These are phyloP conservation scores for Stephanodiscus minutulus DNA, from an alignment of 108 stramenopile genomes.

Conservation along the genomic window DNA sequence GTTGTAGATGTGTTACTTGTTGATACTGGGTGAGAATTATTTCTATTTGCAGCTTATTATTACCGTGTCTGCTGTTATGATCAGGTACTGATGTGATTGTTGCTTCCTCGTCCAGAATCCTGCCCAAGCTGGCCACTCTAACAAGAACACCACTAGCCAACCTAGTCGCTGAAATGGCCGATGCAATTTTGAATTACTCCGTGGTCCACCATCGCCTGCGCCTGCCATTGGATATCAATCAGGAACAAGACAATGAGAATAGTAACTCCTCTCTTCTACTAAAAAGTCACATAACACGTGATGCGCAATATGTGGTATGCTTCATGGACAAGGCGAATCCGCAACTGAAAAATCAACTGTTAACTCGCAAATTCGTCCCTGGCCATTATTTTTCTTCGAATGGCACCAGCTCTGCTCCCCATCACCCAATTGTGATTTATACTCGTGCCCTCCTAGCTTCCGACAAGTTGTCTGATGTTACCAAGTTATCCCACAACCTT, in stretches of 20 bases:
- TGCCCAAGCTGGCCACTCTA: constrained; percentile 26
- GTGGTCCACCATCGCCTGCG: constrained; percentile 35
- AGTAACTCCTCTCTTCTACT: not conserved
- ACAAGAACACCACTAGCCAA: constrained; percentile 21
- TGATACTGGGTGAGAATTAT: constrained; percentile 27
- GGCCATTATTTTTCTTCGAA: constrained; percentile 2
- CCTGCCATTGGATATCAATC: not conserved
- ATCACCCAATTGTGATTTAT: constrained; percentile 32
- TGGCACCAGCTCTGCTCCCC: not conserved
- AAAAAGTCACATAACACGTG: constrained; percentile 5
- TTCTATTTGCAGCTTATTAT: not conserved
- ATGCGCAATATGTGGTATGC: constrained; percentile 26
- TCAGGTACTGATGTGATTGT: not conserved
- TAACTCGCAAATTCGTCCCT: constrained; percentile 16
- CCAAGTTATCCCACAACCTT: constrained; percentile 23
- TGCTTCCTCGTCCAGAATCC: constrained; percentile 14
- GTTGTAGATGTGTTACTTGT: constrained; percentile 43
- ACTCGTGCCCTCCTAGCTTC: constrained; percentile 27
- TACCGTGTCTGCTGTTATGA: not conserved
- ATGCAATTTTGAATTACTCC: constrained; percentile 38
- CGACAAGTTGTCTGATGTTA: constrained; percentile 11
- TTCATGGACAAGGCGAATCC: constrained; percentile 35
- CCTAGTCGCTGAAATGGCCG: constrained; percentile 33
- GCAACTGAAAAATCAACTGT: constrained; percentile 23
- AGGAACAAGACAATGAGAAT: constrained; percentile 1